Conservation (phyloP, 2,329 filamentous ascomycete species). For the Penicillium nordicum region DNA sequence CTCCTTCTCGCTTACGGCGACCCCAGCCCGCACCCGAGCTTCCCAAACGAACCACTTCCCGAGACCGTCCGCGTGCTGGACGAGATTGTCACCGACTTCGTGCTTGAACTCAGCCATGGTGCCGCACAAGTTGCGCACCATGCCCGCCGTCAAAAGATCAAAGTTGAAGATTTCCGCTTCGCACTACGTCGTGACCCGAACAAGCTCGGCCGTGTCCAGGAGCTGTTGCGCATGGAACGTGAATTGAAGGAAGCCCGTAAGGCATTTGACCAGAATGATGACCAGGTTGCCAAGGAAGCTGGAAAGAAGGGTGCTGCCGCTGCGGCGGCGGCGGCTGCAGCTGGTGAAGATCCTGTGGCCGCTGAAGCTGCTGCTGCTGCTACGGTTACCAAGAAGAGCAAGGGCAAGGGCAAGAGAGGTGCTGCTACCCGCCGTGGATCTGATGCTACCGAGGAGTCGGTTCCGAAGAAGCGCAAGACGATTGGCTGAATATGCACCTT, state of each 20-base stretch:
- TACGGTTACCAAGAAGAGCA: constrained; percentile 30
- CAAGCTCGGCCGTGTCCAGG: constrained; percentile 84
- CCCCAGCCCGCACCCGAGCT: constrained; percentile 54
- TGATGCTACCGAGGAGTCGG: constrained; percentile 36
- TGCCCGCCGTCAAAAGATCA: constrained; percentile 89
- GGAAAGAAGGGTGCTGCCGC: constrained; percentile 31
- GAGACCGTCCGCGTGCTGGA: constrained; percentile 84
- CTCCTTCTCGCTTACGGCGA: constrained; percentile 47
- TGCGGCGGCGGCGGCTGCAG: constrained; percentile 25
- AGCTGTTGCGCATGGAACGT: constrained; percentile 83
- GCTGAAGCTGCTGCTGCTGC: constrained; percentile 20
- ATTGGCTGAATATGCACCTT: constrained; percentile 7
- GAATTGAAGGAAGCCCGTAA: constrained; percentile 81
- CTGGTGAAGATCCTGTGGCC: constrained; percentile 29
- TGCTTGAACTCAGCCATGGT: constrained; percentile 88
- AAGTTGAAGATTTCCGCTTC: constrained; percentile 97
- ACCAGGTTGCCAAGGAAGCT: constrained; percentile 41
- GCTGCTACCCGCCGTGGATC: constrained; percentile 29
- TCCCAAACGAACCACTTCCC: constrained; percentile 71
- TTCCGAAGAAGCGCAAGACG: constrained; percentile 36
- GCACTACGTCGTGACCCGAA: constrained; percentile 79
- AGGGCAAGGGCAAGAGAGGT: constrained; percentile 37
- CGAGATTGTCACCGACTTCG: constrained; percentile 94
- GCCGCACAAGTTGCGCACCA: constrained; percentile 82
- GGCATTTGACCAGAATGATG: constrained; percentile 46